Conservation (phyloP, 495 filamentous ascomycete species). For the Usnea hakonensis region DNA sequence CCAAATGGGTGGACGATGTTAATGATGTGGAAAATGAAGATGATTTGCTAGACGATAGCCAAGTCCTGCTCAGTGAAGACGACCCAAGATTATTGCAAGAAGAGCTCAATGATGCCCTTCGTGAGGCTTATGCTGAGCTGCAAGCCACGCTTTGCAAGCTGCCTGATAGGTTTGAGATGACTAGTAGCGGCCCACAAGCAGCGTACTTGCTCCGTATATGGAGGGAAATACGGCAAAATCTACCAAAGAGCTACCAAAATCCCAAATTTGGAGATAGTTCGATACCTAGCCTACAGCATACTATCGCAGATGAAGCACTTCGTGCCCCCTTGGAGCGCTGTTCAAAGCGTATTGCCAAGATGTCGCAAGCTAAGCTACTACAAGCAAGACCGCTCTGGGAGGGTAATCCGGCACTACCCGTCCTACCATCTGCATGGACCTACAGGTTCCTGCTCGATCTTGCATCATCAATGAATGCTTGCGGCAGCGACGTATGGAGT, state of each 20-base stretch:
- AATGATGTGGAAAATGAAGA: conserved; percentile 69
- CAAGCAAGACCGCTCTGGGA: conserved; percentile 65
- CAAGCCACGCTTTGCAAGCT: conserved; percentile 44
- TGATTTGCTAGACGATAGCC: conserved; percentile 45
- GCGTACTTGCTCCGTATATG: conserved; percentile 66
- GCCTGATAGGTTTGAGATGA: conserved; percentile 37
- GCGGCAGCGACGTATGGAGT: conserved; percentile 79
- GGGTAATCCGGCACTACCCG: conserved; percentile 62
- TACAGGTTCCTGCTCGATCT: conserved; percentile 69
- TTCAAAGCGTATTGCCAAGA: conserved; percentile 23
- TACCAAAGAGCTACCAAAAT: conserved; percentile 44
- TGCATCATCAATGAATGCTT: conserved; percentile 54
- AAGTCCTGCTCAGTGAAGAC: conserved; percentile 57
- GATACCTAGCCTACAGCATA: conserved; percentile 28
- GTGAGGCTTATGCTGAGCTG: conserved; percentile 50
- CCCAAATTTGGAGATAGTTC: conserved; percentile 32
- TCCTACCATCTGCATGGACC: conserved; percentile 69
- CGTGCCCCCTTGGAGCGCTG: conserved; percentile 24
- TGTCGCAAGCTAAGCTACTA: conserved; percentile 25
- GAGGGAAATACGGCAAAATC: conserved; percentile 61
- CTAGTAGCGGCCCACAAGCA: conserved; percentile 48
- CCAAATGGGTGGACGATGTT: conserved; percentile 69
- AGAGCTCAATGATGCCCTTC: conserved; percentile 49
- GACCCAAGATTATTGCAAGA: conserved; percentile 61
- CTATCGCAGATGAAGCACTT: conserved; percentile 22